Percentiles rank a stretch among this genome's conserved stretches.
phyloP scores from a whole-genome alignment of 768 basidiomycete genomes.

The Rhodotorula graminis region DNA sequence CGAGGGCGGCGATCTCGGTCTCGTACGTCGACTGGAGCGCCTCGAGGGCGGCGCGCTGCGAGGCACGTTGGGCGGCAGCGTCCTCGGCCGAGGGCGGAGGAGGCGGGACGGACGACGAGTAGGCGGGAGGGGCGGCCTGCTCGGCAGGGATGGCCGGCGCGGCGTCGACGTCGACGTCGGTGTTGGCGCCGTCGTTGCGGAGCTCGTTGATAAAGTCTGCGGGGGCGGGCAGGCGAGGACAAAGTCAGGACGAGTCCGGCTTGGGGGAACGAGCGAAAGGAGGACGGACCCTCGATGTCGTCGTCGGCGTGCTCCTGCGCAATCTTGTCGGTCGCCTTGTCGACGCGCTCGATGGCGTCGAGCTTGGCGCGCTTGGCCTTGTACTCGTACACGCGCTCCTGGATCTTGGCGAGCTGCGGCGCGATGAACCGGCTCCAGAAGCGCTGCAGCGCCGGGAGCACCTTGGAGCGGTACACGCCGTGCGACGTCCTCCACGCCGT shows the following conservation, averaged over 20 bases:
- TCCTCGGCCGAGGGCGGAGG: constrained; percentile 31
- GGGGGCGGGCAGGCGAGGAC: too few relatives aligned
- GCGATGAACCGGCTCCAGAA: constrained; percentile 42
- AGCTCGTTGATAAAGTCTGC: constrained; percentile 36
- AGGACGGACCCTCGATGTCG: constrained; percentile 26
- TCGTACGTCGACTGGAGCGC: constrained; percentile 39
- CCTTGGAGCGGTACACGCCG: constrained; percentile 18
- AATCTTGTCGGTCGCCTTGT: constrained; percentile 31
- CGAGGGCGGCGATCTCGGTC: constrained; percentile 38
- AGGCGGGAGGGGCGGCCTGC: constrained; percentile 13
- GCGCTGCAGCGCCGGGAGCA: constrained; percentile 34
- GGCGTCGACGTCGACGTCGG: background rate
- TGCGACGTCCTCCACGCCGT: background rate
- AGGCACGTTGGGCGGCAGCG: constrained; percentile 12
- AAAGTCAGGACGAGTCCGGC: background rate
- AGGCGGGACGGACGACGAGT: constrained; percentile 11
- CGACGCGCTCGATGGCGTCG: constrained; percentile 36
- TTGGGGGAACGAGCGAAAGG: background rate
- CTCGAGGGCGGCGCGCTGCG: constrained; percentile 40
- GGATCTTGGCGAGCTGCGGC: constrained; percentile 43
- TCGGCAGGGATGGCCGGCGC: constrained; percentile 11
- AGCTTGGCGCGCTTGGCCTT: constrained; percentile 32
- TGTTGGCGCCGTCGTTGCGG: constrained; percentile 12
- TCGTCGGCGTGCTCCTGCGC: constrained; percentile 18
- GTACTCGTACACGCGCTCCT: constrained; percentile 41